Conservation (phyloP, 179 eudicot genomes). For the Amaranthus tricolor region DNA sequence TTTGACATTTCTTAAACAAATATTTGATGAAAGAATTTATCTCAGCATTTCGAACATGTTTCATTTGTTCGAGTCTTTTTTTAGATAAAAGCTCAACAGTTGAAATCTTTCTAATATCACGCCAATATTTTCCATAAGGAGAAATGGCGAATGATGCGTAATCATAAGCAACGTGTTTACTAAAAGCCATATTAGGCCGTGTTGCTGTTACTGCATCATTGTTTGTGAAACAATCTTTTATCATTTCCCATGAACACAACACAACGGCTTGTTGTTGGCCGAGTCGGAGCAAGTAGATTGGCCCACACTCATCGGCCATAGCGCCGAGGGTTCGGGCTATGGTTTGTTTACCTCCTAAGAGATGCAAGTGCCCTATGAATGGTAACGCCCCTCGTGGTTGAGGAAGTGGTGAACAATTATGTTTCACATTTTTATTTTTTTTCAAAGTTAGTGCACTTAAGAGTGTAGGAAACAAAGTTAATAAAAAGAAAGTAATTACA, state of each 20-base stretch:
- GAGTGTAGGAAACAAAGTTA: not conserved
- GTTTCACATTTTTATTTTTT: not conserved
- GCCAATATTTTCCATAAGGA: slow-evolving; percentile 42
- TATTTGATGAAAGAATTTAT: slow-evolving; percentile 12
- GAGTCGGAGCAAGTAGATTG: slow-evolving; percentile 30
- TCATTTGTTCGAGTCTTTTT: slow-evolving; percentile 27
- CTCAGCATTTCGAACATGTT: slow-evolving; percentile 28
- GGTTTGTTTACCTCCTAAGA: slow-evolving; percentile 25
- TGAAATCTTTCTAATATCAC: slow-evolving; percentile 32
- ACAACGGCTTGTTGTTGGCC: slow-evolving; percentile 29
- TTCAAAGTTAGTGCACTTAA: not conserved
- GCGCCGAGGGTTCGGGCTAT: slow-evolving; percentile 38
- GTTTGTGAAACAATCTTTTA: slow-evolving; percentile 32
- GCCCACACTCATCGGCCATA: slow-evolving; percentile 38
- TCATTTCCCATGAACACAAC: slow-evolving; percentile 30
- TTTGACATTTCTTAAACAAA: not conserved
- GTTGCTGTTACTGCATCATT: slow-evolving; percentile 29
- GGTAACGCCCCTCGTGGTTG: slow-evolving; percentile 42
- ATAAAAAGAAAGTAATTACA: not conserved
- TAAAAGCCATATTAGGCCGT: slow-evolving; percentile 28
- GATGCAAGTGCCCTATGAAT: slow-evolving; percentile 45
- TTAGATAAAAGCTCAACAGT: slow-evolving; percentile 30
- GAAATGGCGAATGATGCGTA: slow-evolving; percentile 25
- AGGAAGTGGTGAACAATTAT: slow-evolving; percentile 13
- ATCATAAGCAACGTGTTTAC: slow-evolving; percentile 30